Evolutionary conservation across 2,329 filamentous ascomycete species (phyloP).

Genomic region (Paecilomyces formosus): DNA sequence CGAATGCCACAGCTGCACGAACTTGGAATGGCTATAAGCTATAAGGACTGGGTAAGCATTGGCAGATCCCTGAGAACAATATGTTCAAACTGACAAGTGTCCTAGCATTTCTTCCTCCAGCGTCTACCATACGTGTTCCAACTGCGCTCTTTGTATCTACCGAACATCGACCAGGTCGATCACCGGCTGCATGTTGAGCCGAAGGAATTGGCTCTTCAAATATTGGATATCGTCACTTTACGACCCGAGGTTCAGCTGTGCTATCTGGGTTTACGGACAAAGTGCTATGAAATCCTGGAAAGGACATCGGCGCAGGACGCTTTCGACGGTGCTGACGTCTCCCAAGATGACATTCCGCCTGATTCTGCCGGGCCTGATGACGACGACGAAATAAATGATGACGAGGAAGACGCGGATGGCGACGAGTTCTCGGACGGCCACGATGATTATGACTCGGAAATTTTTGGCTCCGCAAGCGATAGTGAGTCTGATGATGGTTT

Average conservation of each 20-base stretch:
- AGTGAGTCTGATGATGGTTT: conserved; percentile 38
- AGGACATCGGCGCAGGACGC: conserved; percentile 33
- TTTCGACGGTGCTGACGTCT: conserved; percentile 33
- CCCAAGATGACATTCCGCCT: conserved; percentile 31
- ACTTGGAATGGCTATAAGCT: conserved; percentile 64
- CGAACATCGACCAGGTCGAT: conserved; percentile 59
- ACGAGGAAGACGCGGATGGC: conserved; percentile 44
- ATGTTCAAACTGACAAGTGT: conserved; percentile 9
- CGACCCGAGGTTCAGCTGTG: conserved; percentile 69
- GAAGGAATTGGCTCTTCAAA: conserved; percentile 65
- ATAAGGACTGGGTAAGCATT: conserved; percentile 65
- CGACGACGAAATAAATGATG: conserved; percentile 36
- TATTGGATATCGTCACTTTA: conserved; percentile 70
- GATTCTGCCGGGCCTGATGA: conserved; percentile 40
- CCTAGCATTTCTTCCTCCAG: conserved; percentile 70
- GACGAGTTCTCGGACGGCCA: conserved; percentile 36
- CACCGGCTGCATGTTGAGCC: conserved; percentile 57
- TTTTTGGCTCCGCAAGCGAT: conserved; percentile 39
- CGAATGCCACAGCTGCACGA: conserved; percentile 66
- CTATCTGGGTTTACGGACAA: conserved; percentile 67
- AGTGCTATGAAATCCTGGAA: conserved; percentile 78
- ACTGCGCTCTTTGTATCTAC: conserved; percentile 63
- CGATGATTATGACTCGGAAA: conserved; percentile 29
- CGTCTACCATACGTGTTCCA: conserved; percentile 63
- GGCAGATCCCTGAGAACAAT: background rate